These are phyloP conservation scores for Pseudoscleropodium purum DNA, from an alignment of 225 moss, liverwort and hornwort species.

Conservation along the genomic window DNA sequence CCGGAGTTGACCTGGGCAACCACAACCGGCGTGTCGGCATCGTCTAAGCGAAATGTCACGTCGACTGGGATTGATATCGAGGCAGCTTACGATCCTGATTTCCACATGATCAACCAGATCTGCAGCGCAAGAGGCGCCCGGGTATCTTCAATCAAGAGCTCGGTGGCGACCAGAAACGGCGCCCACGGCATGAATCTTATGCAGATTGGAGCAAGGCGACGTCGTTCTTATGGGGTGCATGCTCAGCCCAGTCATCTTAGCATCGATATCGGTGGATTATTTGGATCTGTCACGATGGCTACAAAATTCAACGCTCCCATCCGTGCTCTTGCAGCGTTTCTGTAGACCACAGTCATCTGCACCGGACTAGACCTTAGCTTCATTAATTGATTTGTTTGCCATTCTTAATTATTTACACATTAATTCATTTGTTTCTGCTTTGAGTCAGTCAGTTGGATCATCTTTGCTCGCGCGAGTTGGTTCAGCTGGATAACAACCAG, in stretches of 20 bases:
- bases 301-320: too few species aligned
- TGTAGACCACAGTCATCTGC: neutral
- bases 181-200: neutral
- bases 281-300: neutral
- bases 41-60: neutral
- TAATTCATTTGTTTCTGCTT: neutral
- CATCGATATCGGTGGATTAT: neutral
- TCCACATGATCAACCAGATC: neutral
- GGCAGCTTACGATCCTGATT: neutral
- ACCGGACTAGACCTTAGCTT: neutral
- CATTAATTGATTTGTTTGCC: neutral
- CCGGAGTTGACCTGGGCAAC: slow-evolving; percentile 2
- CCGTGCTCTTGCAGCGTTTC: neutral
- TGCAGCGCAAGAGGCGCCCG: neutral
- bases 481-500: neutral
- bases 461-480: neutral
- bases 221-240: neutral
- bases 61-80: neutral
- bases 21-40: neutral
- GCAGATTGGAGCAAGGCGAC: neutral
- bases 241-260: neutral
- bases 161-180: too few species aligned
- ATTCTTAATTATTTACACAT: too few species aligned
- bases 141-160: too few species aligned
- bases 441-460: neutral